Evolutionary conservation across 2,329 filamentous ascomycete genomes (phyloP), one percentile per base, ranked within the genome.

Genomic region (Davidsoniella neocaledoniae): DNA sequence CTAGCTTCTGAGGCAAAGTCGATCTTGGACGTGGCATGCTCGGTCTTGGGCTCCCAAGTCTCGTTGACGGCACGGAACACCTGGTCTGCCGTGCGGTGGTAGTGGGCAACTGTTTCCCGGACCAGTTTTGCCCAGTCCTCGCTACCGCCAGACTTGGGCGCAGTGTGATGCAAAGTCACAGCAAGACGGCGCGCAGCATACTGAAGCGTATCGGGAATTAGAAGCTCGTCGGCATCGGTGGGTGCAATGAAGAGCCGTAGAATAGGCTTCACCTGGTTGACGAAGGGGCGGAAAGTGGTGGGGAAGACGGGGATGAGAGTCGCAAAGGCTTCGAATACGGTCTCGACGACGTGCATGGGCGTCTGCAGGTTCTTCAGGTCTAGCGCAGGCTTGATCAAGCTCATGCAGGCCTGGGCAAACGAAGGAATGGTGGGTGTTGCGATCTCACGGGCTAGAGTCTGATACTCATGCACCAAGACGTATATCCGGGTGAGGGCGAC

Each of bases 401-500:
- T 78, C 42, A 94, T 64, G 57, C 83, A 86, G 2, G 81, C 72
- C 0, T 76, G 79, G 43, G 88, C 73, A 58, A 90, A 94, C 1
- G 74, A 67, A 1, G 85, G 78, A 17, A 95, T 67, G 2, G 78
- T 84, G 2, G 86, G 86, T 0, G 87, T 94, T 1, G 84, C 88
- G 54, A 95, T 85, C 61, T 95, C 88, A 57, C 90, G 76, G 42
- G 90, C 72, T 48, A 95, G 70, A 7, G 86, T 91, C 53, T 83
- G 85, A 60, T 87, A 87, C 37, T 81, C 77, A 59, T 87, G 84
- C 39, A 88, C 82, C 36, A 91, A 74, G 56, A 79, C 73, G 66
- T 91, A 95, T 57, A 95, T 87, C 59, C 83, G 81, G 17, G 84
- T 83, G 54, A 95, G 68, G 12, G 84, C 77, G 54, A 91, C 74